Evolutionary conservation across 352 stramenopile genomes (phyloP), one percentile per base, ranked within the genome.

Genomic region (Pythium biforme): DNA sequence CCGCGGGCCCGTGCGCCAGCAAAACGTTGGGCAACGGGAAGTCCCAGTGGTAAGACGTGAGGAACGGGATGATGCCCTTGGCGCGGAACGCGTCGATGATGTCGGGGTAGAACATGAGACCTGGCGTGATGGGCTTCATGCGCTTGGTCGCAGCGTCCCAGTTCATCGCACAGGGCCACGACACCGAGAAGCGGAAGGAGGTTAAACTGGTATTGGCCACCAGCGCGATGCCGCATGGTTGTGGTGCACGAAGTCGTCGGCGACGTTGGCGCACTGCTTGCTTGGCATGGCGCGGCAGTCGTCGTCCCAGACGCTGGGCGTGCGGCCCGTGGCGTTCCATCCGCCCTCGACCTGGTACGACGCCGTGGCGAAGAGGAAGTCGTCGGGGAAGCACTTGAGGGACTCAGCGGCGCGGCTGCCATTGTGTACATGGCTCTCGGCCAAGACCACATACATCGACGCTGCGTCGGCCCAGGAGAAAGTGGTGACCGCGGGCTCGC

Each of bases 31-130:
- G 96, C 14, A 74, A 73, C 9, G 95, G 96, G 11, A 98, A 64
- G 74, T 99, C 96, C 95, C 95, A 99, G 75, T 99, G 96, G 68
- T 98, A 98, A 20, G 98, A 61, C 8, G 95, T 98, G 20, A 98
- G 64, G 34, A 96, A 85, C 22, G 96, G 93, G 47, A 82, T 74
- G 55, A 99, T 96, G 59, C 80, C 74, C 50, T 79, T 72, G 4
- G 55, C 68, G 9, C 82, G 46, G 8, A 98, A 73, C 27, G 77
- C 72, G 70, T 98, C 84, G 58, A 98, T 88, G 2, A 99, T 46
- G 14, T 74, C 63, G 66, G 97, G 88, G 79, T 99, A 99, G 79
- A 98, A 98, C 5, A 73, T 74, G 41, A 99, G 76, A 10, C 94
- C 95, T n/a, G 77, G 69, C 10, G 80, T 66, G 72, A 98, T 98